phyloP scores from a whole-genome alignment of 169 alveolate species.

The Pseudocohnilembus persalinus region DNA sequence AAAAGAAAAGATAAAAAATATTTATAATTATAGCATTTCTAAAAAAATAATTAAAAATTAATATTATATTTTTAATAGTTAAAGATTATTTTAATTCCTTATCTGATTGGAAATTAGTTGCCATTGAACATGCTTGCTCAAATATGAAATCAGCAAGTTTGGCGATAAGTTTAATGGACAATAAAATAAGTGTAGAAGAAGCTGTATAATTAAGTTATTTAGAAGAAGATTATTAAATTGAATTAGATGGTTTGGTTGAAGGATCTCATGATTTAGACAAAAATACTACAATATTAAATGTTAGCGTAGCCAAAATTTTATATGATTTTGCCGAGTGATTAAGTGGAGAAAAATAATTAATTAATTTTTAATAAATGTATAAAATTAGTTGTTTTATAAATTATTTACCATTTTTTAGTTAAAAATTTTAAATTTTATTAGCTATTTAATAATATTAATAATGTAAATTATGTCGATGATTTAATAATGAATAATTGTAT shows the following conservation, averaged over 20 bases:
- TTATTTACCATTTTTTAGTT: too few species aligned
- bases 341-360: too few species aligned
- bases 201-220: not conserved
- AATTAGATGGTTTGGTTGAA: not conserved
- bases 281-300: not conserved
- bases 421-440: too few species aligned
- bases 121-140: not conserved
- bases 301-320: not conserved
- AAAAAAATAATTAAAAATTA: too few species aligned
- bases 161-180: not conserved
- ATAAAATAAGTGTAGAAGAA: not conserved
- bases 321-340: not conserved
- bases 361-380: too few species aligned
- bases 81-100: too few species aligned
- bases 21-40: not conserved
- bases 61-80: not conserved
- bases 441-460: too few species aligned
- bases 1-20: not conserved
- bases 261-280: not conserved
- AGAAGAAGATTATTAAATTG: not conserved
- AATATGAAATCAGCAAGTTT: not conserved
- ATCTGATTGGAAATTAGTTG: not conserved
- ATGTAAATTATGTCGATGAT: too few species aligned
- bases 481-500: too few species aligned
- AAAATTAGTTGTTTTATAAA: too few species aligned